These are phyloP conservation scores for Cylindrotheca fusiformis DNA, from an alignment of 108 stramenopile genomes.

Conservation along the genomic window DNA sequence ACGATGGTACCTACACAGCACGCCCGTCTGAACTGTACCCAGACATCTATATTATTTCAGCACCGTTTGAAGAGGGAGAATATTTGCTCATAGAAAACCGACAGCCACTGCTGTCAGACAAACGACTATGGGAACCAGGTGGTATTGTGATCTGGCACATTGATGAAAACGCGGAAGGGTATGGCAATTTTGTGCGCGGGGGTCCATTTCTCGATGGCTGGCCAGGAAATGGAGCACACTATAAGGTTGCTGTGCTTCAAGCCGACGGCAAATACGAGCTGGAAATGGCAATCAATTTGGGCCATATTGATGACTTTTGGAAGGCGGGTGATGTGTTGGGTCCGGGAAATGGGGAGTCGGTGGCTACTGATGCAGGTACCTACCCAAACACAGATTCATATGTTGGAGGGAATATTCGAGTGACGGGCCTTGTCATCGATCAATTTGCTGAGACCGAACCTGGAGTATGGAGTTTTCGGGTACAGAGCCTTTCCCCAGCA, in stretches of 20 bases:
- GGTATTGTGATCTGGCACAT: constrained; percentile 69
- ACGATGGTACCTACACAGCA: constrained; percentile 44
- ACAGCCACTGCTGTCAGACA: constrained; percentile 50
- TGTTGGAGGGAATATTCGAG: background rate
- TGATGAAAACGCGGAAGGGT: constrained; percentile 37
- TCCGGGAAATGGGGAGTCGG: constrained; percentile 16
- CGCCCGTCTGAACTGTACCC: constrained; percentile 36
- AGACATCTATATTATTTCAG: constrained; percentile 41
- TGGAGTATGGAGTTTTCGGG: constrained; percentile 17
- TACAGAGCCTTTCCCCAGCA: background rate
- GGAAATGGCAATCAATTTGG: constrained; percentile 45
- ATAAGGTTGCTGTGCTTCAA: constrained; percentile 54
- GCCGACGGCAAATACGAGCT: constrained; percentile 60
- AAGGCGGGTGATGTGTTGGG: constrained; percentile 9
- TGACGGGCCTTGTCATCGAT: constrained; percentile 10
- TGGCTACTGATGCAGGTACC: background rate
- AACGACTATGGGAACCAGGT: constrained; percentile 32
- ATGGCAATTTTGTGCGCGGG: constrained; percentile 26
- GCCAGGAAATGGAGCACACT: constrained; percentile 53
- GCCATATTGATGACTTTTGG: constrained; percentile 47
- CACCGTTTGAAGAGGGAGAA: constrained; percentile 41
- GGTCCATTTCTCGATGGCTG: constrained; percentile 47
- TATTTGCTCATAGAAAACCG: constrained; percentile 78
- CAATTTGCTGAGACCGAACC: background rate
- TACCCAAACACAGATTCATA: constrained; percentile 71